phyloP scores from a whole-genome alignment of 2,329 filamentous ascomycete species.

The Curvularia hawaiiensis region DNA sequence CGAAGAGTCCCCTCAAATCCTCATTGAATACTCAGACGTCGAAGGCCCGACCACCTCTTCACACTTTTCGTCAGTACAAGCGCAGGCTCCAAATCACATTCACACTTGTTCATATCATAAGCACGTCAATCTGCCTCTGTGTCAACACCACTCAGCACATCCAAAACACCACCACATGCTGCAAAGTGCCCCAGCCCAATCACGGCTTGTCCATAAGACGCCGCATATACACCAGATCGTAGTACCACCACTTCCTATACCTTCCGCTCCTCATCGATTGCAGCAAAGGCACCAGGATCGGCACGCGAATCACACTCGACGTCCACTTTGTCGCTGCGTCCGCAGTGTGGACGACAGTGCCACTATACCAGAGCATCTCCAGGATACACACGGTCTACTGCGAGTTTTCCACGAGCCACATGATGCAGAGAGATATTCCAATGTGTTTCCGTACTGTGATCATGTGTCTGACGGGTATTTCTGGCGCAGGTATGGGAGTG shows the following conservation, averaged over 20 bases:
- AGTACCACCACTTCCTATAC: not conserved
- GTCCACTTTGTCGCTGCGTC: not conserved
- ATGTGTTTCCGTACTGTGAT: not conserved
- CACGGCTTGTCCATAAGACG: not conserved
- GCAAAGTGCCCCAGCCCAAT: not conserved
- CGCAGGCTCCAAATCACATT: not conserved
- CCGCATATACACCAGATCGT: not conserved
- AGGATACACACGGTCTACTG: not conserved
- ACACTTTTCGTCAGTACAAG: not conserved
- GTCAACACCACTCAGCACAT: not conserved
- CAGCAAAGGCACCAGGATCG: not conserved
- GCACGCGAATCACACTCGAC: not conserved
- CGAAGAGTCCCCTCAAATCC: not conserved
- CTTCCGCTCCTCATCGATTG: not conserved
- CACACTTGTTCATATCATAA: not conserved
- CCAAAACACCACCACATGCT: not conserved
- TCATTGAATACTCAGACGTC: not conserved
- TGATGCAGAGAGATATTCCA: not conserved
- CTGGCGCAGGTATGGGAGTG: not conserved
- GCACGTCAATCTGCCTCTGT: not conserved
- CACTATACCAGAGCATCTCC: not conserved
- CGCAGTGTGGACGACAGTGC: not conserved
- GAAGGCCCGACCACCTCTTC: not conserved
- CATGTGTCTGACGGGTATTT: not conserved
- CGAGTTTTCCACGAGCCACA: not conserved